Evolutionary conservation across 2,329 filamentous ascomycete genomes (phyloP).

Genomic region (Fonsecaea pedrosoi): DNA sequence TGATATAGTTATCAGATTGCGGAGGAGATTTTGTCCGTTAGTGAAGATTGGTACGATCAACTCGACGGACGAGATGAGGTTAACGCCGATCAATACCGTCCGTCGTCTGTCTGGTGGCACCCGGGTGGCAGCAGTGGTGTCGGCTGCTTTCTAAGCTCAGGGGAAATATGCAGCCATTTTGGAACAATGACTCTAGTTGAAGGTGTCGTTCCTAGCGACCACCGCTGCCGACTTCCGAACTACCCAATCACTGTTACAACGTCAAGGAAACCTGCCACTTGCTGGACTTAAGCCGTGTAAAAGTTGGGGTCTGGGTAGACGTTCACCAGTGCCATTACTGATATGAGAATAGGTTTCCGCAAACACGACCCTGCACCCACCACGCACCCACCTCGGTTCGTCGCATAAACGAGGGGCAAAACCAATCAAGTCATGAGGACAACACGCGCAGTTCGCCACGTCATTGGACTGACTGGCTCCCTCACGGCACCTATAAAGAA

Average conservation of each 20-base stretch:
- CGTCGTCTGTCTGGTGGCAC: no score
- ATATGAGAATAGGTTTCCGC: conserved; percentile 4
- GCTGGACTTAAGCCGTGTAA: background rate
- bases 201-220: background rate
- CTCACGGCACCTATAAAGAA: background rate
- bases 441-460: conserved; percentile 8
- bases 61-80: background rate
- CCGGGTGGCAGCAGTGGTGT: no score
- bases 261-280: background rate
- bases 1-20: background rate
- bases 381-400: background rate
- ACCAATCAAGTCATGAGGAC: conserved; percentile 10
- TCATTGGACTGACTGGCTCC: conserved; percentile 14
- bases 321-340: background rate
- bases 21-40: background rate
- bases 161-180: background rate
- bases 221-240: background rate
- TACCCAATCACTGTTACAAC: background rate
- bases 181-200: background rate
- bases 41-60: background rate
- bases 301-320: background rate
- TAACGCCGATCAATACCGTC: no score
- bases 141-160: background rate
- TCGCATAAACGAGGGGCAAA: conserved; percentile 4
- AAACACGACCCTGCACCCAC: background rate